Percentiles rank a stretch among this genome's conserved stretches.
phyloP scores from a whole-genome alignment of 1,284 basidiomycete species.

The Salmacisia buchloeana region DNA sequence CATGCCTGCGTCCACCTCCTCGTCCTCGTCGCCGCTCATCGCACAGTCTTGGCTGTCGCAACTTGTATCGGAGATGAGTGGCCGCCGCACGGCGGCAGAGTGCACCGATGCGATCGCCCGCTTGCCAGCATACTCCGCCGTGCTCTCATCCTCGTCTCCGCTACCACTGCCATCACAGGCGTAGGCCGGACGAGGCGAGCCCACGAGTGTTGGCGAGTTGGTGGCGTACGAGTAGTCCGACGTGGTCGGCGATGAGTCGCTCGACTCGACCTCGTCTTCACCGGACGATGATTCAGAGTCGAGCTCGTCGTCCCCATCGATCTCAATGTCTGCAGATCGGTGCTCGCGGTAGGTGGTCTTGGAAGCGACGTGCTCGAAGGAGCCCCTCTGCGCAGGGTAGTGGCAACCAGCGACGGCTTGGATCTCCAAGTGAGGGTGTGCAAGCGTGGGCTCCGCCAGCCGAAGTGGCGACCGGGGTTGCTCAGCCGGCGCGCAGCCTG shows the following conservation, averaged over 20 bases:
- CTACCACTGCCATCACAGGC: background rate
- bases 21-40: background rate
- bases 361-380: background rate
- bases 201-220: background rate
- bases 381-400: background rate
- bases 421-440: background rate
- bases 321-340: background rate
- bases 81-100: background rate
- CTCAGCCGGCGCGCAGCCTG: background rate
- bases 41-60: background rate
- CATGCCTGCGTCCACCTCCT: background rate
- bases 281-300: conserved; percentile 4
- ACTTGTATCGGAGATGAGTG: conserved; percentile 8
- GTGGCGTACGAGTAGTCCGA: background rate
- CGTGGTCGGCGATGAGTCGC: background rate
- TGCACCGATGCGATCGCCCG: conserved; percentile 3
- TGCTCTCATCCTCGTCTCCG: background rate
- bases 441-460: background rate
- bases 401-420: background rate
- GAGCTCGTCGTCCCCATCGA: conserved; percentile 2
- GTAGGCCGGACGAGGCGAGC: background rate
- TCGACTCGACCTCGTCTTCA: background rate
- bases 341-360: background rate
- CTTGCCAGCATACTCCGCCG: background rate
- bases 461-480: background rate